Percentiles rank a stretch among this genome's conserved stretches.
Conservation (phyloP, 306 rosid genomes). For the Fragaria nilgerrensis region DNA sequence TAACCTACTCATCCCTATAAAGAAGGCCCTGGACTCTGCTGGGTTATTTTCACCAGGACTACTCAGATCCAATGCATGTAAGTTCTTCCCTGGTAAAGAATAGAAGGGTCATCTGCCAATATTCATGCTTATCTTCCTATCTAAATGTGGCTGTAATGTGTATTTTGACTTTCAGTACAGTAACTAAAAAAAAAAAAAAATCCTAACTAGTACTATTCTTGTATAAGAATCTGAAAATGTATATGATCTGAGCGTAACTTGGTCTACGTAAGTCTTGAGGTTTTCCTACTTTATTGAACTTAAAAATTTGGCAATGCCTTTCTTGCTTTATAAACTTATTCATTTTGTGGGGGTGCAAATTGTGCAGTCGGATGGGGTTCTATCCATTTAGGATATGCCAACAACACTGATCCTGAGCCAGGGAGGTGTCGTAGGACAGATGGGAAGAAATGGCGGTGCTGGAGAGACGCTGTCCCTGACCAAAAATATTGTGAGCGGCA, state of each 20-base stretch:
- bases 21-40: constrained; percentile 76
- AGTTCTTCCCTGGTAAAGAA: background rate
- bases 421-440: constrained; percentile 98
- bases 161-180: background rate
- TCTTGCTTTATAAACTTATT: background rate
- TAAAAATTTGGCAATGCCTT: background rate
- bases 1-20: constrained; percentile 75
- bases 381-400: constrained; percentile 85
- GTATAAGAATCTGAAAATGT: background rate
- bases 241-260: background rate
- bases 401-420: constrained; percentile 95
- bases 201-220: background rate
- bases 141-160: background rate
- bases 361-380: constrained; percentile 88
- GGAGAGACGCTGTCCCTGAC: constrained; percentile 90
- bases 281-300: background rate
- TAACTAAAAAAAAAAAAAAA: background rate
- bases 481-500: constrained; percentile 95
- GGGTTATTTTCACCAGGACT: constrained; percentile 54
- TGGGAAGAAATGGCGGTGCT: constrained; percentile 99
- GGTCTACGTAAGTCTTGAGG: background rate
- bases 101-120: background rate
- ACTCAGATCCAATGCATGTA: constrained; percentile 73
- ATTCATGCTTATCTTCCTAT: background rate
- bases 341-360: background rate